Conservation (phyloP, 129 eudicot genomes). For the Pseudognaphalium luteoalbum region DNA sequence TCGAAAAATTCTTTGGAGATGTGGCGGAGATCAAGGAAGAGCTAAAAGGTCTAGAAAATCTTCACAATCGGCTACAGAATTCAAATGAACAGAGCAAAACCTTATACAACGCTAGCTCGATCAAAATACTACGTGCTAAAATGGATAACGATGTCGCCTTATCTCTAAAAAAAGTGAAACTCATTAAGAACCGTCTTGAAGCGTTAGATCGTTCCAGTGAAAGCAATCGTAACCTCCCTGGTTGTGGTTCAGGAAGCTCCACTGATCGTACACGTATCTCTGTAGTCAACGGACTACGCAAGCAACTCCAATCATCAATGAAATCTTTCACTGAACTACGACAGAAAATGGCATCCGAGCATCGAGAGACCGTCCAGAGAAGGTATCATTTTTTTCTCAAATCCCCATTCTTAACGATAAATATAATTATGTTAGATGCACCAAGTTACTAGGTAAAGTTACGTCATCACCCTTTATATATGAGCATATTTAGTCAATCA, state of each 20-base stretch:
- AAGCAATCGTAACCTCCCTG: conserved; percentile 54
- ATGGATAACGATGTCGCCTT: conserved; percentile 58
- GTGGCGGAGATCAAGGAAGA: conserved; percentile 63
- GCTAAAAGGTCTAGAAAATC: conserved; percentile 49
- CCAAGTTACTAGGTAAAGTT: too few relatives aligned
- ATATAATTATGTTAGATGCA: too few relatives aligned
- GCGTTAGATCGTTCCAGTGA: conserved; percentile 59
- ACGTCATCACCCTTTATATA: too few relatives aligned
- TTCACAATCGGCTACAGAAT: conserved; percentile 49
- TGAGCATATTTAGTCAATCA: too few relatives aligned
- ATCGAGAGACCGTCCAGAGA: conserved; percentile 63
- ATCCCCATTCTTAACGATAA: too few relatives aligned
- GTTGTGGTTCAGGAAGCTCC: conserved; percentile 77
- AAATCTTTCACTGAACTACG: conserved; percentile 48
- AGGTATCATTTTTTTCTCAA: conserved; percentile 11
- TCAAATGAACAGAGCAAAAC: conserved; percentile 67
- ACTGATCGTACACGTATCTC: conserved; percentile 70
- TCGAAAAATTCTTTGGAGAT: conserved; percentile 68
- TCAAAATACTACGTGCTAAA: conserved; percentile 44
- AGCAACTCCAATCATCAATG: conserved; percentile 43
- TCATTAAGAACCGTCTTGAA: conserved; percentile 55
- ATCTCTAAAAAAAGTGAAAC: conserved; percentile 56
- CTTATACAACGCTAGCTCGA: conserved; percentile 55
- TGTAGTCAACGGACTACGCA: conserved; percentile 59
- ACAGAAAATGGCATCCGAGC: conserved; percentile 51